These are phyloP conservation scores for Aureobasidium sp. DNA, from an alignment of 2,329 filamentous ascomycete species.

Conservation along the genomic window DNA sequence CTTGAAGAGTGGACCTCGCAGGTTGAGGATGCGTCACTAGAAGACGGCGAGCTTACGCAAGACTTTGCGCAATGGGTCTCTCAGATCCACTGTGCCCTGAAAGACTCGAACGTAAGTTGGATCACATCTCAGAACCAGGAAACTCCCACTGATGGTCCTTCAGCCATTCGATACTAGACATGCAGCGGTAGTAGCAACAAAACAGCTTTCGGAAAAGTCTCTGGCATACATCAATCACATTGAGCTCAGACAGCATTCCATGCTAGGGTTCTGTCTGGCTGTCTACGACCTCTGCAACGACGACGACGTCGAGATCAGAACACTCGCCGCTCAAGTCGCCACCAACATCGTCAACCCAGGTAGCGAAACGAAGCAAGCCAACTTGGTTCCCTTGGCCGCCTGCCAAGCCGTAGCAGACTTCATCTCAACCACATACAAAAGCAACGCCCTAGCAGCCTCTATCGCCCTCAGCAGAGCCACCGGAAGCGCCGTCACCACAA, in stretches of 20 bases:
- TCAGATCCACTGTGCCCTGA: slow-evolving; percentile 15
- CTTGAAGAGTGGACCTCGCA: background rate
- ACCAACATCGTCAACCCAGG: slow-evolving; percentile 34
- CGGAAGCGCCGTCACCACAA: background rate
- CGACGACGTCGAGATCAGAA: slow-evolving; percentile 82
- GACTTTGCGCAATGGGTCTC: background rate
- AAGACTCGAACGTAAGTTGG: slow-evolving; percentile 14
- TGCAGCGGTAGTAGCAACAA: slow-evolving; percentile 21
- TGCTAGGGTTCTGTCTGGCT: slow-evolving; percentile 52
- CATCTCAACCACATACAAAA: slow-evolving; percentile 19
- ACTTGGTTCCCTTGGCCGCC: slow-evolving; percentile 42
- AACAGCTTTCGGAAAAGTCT: slow-evolving; percentile 11
- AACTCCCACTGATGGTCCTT: background rate
- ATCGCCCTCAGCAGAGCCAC: slow-evolving; percentile 11
- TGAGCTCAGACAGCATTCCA: background rate
- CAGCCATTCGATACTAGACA: slow-evolving; percentile 21
- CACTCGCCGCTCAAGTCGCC: slow-evolving; percentile 48
- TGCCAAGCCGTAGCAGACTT: slow-evolving; percentile 30
- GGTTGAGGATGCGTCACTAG: too few relatives aligned
- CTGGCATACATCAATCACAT: background rate
- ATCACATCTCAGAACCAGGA: background rate
- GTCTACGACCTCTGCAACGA: slow-evolving; percentile 75
- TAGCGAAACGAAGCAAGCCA: slow-evolving; percentile 15
- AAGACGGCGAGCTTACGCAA: background rate
- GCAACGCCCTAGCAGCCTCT: background rate